Conservation (phyloP, 306 rosid genomes). For the Dryas alaskensis region DNA sequence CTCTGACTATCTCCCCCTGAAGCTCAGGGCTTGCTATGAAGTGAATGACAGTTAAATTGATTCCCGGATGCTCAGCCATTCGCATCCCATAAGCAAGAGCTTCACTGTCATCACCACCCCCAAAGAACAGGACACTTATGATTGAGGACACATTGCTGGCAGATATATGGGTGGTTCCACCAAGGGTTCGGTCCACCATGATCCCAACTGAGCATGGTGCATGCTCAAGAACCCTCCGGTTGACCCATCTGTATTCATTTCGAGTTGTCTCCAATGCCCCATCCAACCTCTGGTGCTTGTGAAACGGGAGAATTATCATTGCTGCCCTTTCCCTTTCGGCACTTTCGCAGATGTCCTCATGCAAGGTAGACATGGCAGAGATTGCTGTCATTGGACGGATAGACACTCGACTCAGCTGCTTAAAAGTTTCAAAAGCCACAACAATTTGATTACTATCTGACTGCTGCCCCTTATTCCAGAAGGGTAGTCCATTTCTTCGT, state of each 20-base stretch:
- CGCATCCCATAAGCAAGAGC: constrained; percentile 61
- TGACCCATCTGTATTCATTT: constrained; percentile 41
- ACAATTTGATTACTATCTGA: constrained; percentile 41
- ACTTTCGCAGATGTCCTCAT: constrained; percentile 51
- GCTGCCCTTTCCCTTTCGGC: constrained; percentile 52
- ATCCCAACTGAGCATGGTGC: constrained; percentile 75
- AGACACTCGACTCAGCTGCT: constrained; percentile 50
- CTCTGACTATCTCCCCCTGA: constrained; percentile 23
- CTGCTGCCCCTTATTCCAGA: constrained; percentile 46
- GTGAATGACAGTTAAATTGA: constrained; percentile 35
- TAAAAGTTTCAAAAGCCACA: constrained; percentile 58
- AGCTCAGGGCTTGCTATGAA: constrained; percentile 27
- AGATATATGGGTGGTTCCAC: constrained; percentile 54
- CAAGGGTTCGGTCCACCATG: constrained; percentile 67
- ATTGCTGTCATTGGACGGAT: constrained; percentile 80
- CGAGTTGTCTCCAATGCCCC: constrained; percentile 52
- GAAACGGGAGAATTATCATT: constrained; percentile 62
- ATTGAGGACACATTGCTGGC: constrained; percentile 50
- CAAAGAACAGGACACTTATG: constrained; percentile 48
- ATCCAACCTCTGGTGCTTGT: constrained; percentile 57
- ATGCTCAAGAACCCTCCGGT: constrained; percentile 44
- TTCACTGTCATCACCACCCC: constrained; percentile 60
- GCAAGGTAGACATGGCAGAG: constrained; percentile 40
- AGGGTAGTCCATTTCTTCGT: constrained; percentile 56
- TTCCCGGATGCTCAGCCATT: constrained; percentile 74